Evolutionary conservation across 306 rosid genomes (phyloP).

Genomic region (Begonia loranthoides): DNA sequence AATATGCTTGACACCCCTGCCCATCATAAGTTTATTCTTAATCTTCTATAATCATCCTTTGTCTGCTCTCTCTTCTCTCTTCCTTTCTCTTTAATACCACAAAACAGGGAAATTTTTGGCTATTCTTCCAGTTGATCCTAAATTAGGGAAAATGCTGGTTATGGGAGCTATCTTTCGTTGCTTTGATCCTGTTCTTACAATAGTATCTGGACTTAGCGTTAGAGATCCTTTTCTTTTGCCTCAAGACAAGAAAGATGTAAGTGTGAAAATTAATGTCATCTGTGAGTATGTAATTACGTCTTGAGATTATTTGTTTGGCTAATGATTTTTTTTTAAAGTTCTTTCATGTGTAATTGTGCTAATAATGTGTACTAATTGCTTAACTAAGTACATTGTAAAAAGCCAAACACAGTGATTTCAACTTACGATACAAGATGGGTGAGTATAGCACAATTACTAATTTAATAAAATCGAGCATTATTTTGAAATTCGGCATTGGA

Average conservation of each 20-base stretch:
- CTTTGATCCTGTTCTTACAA: slow-evolving; percentile 96
- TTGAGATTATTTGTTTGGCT: slow-evolving; percentile 1
- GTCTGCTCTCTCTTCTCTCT: slow-evolving; percentile 6
- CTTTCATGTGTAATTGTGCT: no score
- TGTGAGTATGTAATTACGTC: slow-evolving; percentile 12
- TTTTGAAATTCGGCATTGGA: no score
- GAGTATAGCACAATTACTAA: no score
- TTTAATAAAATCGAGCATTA: no score
- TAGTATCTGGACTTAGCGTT: slow-evolving; percentile 89
- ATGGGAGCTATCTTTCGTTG: slow-evolving; percentile 93
- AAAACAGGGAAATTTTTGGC: slow-evolving; percentile 74
- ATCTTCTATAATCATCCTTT: slow-evolving; percentile 3
- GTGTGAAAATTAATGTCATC: slow-evolving; percentile 17
- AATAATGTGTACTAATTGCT: no score
- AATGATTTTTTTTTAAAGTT: background rate
- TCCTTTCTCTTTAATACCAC: slow-evolving; percentile 3
- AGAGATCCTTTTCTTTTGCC: slow-evolving; percentile 97
- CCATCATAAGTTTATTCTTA: slow-evolving; percentile 6
- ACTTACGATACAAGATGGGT: no score
- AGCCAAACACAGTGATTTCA: no score
- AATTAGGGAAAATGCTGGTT: slow-evolving; percentile 88
- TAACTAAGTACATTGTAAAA: no score
- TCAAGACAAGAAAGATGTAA: slow-evolving; percentile 90
- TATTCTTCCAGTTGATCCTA: slow-evolving; percentile 92
- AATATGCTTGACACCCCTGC: background rate